These are phyloP conservation scores for Termitomyces sp. DNA, from an alignment of 768 basidiomycete species.

Conservation along the genomic window DNA sequence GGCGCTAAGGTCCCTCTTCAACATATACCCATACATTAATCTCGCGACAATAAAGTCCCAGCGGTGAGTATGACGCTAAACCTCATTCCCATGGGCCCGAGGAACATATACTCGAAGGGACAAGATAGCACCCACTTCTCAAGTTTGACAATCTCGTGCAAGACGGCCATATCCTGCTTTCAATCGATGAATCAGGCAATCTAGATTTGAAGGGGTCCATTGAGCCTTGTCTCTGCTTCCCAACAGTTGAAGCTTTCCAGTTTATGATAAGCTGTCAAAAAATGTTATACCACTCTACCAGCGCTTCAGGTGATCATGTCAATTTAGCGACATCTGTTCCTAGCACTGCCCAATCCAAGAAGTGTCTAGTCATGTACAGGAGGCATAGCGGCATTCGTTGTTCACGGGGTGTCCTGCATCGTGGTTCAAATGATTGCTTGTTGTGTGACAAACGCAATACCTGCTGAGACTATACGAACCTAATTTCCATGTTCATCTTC, in stretches of 20 bases:
- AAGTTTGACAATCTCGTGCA: not conserved
- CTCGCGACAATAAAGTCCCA: not conserved
- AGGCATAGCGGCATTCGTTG: not conserved
- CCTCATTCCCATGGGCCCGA: not conserved
- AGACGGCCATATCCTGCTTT: not conserved
- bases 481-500: not conserved
- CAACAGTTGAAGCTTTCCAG: not conserved
- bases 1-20: not conserved
- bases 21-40: not conserved
- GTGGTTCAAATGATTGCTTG: not conserved
- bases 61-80: not conserved
- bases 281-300: not conserved
- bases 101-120: not conserved
- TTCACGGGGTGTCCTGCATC: not conserved
- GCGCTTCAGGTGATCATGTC: not conserved
- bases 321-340: not conserved
- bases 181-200: not conserved
- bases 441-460: not conserved
- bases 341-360: not conserved
- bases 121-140: not conserved
- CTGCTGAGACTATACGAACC: not conserved
- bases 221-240: not conserved
- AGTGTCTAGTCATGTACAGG: not conserved
- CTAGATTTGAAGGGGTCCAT: not conserved
- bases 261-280: conserved; percentile 2